These are phyloP conservation scores for Miscanthus lutarioriparius DNA, from an alignment of 176 grass and related monocot genomes.

Conservation along the genomic window DNA sequence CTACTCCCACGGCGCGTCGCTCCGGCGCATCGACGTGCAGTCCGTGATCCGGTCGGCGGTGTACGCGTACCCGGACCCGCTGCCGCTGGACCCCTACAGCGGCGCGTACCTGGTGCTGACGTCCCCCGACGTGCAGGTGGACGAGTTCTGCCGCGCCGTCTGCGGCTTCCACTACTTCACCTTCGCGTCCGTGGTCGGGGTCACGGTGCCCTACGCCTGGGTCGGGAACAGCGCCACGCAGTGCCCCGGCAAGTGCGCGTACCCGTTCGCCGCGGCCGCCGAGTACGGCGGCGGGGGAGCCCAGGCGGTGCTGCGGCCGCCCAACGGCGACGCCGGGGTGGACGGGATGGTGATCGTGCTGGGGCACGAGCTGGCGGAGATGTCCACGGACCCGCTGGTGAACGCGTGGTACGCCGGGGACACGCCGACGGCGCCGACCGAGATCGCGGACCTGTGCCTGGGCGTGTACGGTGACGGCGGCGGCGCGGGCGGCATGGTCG, in stretches of 20 bases:
- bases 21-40: constrained; percentile 68
- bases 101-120: constrained; percentile 89
- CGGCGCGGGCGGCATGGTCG: constrained; percentile 61
- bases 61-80: constrained; percentile 44
- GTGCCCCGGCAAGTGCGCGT: constrained; percentile 80
- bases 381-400: constrained; percentile 65
- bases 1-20: constrained; percentile 65
- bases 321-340: constrained; percentile 66
- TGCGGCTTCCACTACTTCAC: constrained; percentile 98
- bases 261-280: constrained; percentile 64
- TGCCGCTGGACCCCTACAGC: constrained; percentile 63
- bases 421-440: constrained; percentile 74
- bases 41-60: constrained; percentile 67
- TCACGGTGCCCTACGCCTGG: constrained; percentile 86
- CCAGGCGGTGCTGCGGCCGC: constrained; percentile 51
- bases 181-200: constrained; percentile 64
- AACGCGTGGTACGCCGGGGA: constrained; percentile 93
- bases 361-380: constrained; percentile 78
- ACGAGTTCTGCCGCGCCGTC: constrained; percentile 84
- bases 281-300: constrained; percentile 21
- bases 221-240: constrained; percentile 73
- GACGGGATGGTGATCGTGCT: constrained; percentile 91
- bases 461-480: constrained; percentile 77
- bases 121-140: constrained; percentile 67
- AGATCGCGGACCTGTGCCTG: constrained; percentile 86